Base-by-base conservation (phyloP, 345 rosid genomes). In the Pugionium cornutum region DNA sequence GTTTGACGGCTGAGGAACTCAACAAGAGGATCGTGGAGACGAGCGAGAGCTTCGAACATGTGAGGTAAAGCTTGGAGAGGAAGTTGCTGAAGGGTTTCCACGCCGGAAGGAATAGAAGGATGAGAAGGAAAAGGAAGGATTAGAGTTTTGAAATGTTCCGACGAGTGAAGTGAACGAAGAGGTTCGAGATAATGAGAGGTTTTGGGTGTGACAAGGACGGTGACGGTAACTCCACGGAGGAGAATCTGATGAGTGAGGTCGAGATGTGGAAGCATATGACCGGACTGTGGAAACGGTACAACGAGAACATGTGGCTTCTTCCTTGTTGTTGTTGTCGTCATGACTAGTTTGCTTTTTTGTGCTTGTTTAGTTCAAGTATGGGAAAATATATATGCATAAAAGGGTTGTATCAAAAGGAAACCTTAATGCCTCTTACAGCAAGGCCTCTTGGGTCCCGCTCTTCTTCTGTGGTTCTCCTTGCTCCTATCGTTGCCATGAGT, bases 221-320 rank as follows among this genome's bases (percentile, higher is more conserved):
- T 67, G 42, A 84, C 58, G 30, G 75, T 69, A 55, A 78, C 64
- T 74, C 87, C 83, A 43, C 80, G 83, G 75, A 28, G 26, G 74
- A 74, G 75, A 2, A 86, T 63, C 3, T 72, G 75, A 58, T 76
- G 74, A 54, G 90, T 72, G 70, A 89, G 84, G 63, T 86, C 96
- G 35, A 86, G 81, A 66, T 86, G 82, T 43, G 92, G 86, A 64
- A 86, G 79, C 56, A 89, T 49, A 75, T 89, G 96, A 60, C 92
- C 96, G 8, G 73, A 67, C 9, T 83, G 37, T 2, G 84, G 82
- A 74, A 76, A 83, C 5, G 96, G 90, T 41, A 74, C 72, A 33
- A 89, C 73, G 6, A 88, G 82, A 37, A 88, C 42, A 74, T 84
- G 88, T 1, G 80, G 73, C 1, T 62, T 61, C 66, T 46, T 27